Base-by-base conservation (phyloP, 306 rosid genomes). In the Trifolium repens region DNA sequence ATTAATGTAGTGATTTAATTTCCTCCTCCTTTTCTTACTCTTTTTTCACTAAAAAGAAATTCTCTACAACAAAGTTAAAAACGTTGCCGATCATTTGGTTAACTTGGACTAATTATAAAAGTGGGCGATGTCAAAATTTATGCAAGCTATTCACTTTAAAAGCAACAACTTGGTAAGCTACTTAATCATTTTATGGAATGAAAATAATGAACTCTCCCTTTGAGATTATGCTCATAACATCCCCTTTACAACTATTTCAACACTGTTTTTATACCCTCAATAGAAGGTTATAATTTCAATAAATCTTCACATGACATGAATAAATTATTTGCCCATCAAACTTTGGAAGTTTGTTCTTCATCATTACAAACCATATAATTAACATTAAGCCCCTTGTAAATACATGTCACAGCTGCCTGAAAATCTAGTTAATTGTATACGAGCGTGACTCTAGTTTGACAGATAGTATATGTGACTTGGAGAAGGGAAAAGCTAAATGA, bases 391-490 rank as follows among this genome's bases (percentile, higher is more conserved):
- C 70, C 10, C 59, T 32, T 35, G 5, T 27, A 22, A 24, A 47
- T 60, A 79, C 75, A 75, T 72, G 57, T 72, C 78, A 66, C 73
- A 79, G 15, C 60, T 72, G 74, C 74, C 74, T 35, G 66, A 75
- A 65, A 73, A 35, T 17, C 53, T 75, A 78, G 69, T 46, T 70
- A 40, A 67, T 1, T 59, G 47, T 63, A 63, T 78, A 70, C 71
- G 63, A 65, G 64, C 60, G 7, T 79, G 79, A 67, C 35, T 30
- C 57, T 52, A 17, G 43, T 7, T 35, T 44, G 64, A n/a, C 65
- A 32, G 34, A 64, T 65, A 57, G 42, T 39, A 39, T 7, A 63
- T 19, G 35, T 44, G 26, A 46, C 75, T 43, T 16, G 17, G 8
- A 42, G 50, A 57, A 73, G 39, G 57, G 17, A 47, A 69, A 74